Evolutionary conservation across 2,329 filamentous ascomycete species (phyloP).

Genomic region (Clonostachys sp.): DNA sequence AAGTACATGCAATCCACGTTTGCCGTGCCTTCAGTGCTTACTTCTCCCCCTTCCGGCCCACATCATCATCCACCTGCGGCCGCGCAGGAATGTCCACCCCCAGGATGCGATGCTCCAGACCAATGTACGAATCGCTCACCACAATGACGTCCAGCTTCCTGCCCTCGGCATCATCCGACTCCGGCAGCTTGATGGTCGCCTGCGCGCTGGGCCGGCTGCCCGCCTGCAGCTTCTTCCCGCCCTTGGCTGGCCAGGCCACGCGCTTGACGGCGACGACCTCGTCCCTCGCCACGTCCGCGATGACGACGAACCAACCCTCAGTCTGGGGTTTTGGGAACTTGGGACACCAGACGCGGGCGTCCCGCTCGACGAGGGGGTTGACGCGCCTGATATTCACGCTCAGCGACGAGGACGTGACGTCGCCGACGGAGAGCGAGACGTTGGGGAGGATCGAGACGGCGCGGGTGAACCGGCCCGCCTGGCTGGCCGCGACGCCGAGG

Average conservation of each 20-base stretch:
- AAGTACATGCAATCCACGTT: no score
- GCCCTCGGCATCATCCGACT: slow-evolving; percentile 32
- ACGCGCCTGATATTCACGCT: slow-evolving; percentile 60
- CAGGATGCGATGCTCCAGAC: slow-evolving; percentile 53
- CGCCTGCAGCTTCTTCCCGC: slow-evolving; percentile 22
- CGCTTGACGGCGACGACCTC: slow-evolving; percentile 86
- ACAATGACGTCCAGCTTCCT: slow-evolving; percentile 70
- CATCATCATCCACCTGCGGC: slow-evolving; percentile 42
- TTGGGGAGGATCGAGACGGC: slow-evolving; percentile 65
- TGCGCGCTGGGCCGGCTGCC: slow-evolving; percentile 46
- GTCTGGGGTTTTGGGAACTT: slow-evolving; percentile 91
- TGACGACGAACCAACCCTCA: slow-evolving; percentile 86
- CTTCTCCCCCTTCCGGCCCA: slow-evolving; percentile 12
- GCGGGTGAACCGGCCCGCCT: slow-evolving; percentile 46
- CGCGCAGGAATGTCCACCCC: slow-evolving; percentile 47
- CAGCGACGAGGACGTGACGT: slow-evolving; percentile 58
- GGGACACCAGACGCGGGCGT: slow-evolving; percentile 79
- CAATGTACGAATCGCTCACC: slow-evolving; percentile 83
- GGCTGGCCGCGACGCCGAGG: slow-evolving; percentile 41
- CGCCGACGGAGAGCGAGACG: slow-evolving; percentile 55
- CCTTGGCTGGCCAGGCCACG: slow-evolving; percentile 59
- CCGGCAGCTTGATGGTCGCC: slow-evolving; percentile 57
- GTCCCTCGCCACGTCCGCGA: slow-evolving; percentile 62
- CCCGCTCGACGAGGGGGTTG: slow-evolving; percentile 61
- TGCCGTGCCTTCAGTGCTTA: no score